These are phyloP conservation scores for Primulina huaijiensis DNA, from an alignment of 257 asterid genomes.

Conservation along the genomic window DNA sequence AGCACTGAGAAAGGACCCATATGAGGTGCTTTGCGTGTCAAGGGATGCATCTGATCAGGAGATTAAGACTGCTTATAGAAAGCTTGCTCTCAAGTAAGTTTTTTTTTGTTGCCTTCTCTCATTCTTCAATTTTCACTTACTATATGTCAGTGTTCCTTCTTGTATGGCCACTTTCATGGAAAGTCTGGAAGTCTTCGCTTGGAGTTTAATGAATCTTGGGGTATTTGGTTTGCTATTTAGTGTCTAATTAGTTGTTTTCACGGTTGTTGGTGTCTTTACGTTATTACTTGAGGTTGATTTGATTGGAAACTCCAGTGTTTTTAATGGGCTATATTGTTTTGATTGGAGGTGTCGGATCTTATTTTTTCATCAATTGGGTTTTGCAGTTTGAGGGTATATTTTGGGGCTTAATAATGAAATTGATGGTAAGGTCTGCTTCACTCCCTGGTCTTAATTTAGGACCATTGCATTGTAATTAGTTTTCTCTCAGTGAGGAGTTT, in stretches of 20 bases:
- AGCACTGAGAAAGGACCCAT: conserved; percentile 78
- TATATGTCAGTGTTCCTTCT: neutral
- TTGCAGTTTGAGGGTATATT: neutral
- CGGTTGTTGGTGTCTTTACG: conserved; percentile 5
- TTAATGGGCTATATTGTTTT: neutral
- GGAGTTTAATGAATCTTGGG: conserved; percentile 7
- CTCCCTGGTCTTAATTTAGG: conserved; percentile 13
- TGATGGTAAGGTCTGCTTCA: neutral
- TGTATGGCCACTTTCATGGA: neutral
- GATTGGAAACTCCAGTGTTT: conserved; percentile 7
- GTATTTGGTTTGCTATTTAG: conserved; percentile 5
- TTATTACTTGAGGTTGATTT: neutral
- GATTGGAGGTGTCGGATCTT: conserved; percentile 10
- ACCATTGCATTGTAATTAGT: neutral
- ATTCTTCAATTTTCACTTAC: neutral
- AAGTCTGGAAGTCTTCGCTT: neutral
- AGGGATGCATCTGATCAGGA: conserved; percentile 95
- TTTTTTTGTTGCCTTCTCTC: neutral
- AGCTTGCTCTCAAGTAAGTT: conserved; percentile 94
- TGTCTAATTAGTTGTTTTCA: neutral
- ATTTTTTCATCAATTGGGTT: neutral
- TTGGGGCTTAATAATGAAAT: neutral
- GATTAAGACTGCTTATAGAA: conserved; percentile 92
- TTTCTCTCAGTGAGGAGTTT: conserved; percentile 4
- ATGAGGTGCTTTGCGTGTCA: conserved; percentile 82